Base-by-base conservation (phyloP, 176 grass and related monocot species). In the Carex parvula region DNA sequence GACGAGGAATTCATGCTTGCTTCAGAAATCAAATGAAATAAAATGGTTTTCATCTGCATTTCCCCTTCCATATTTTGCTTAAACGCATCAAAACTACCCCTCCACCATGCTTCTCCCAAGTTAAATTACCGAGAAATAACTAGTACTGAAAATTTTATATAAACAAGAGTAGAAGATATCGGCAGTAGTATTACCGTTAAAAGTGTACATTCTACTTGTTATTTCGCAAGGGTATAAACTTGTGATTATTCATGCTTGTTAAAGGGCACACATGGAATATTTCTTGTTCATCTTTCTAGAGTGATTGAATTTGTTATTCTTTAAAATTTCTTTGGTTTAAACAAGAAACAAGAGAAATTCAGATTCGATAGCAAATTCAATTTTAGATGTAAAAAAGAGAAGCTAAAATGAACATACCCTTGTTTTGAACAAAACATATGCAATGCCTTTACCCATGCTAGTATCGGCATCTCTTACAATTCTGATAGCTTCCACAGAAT, bases 381-480 rank as follows among this genome's bases (percentile, higher is more conserved):
- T 77, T 72, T 16, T 54, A 44, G 55, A 56, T 57, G 50, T 8
- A 16, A 78, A 56, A 78, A 78, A 30, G 44, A 52, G 71, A 37
- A 56, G 13, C 62, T 68, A 79, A 58, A 60, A 85, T 39, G 64
- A 80, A 46, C 41, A 74, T 95, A 99, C 96, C 96, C 91, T 94
- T 86, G 93, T 94, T 83, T 95, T 99, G 85, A 99, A 95, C 75
- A 99, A 83, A 79, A 95, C 85, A 89, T 99, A 99, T 13, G 91
- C 96, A 1, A 99, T 92, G 37, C 93, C 96, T 90, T 95, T 99
- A 81, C 96, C 96, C 70, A 94, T 41, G 87, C 93, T 95, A 72
- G 91, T 85, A 15, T 68, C 59, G 85, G 93, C 82, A 92, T 99
- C 96, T 84, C 93, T 93, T 52, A 99, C 11, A 81, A 99, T 93